Percentiles rank a stretch among this genome's conserved stretches.
These are phyloP conservation scores for Aspergillus ochraceus DNA, from an alignment of 2,329 filamentous ascomycete genomes.

Conservation along the genomic window DNA sequence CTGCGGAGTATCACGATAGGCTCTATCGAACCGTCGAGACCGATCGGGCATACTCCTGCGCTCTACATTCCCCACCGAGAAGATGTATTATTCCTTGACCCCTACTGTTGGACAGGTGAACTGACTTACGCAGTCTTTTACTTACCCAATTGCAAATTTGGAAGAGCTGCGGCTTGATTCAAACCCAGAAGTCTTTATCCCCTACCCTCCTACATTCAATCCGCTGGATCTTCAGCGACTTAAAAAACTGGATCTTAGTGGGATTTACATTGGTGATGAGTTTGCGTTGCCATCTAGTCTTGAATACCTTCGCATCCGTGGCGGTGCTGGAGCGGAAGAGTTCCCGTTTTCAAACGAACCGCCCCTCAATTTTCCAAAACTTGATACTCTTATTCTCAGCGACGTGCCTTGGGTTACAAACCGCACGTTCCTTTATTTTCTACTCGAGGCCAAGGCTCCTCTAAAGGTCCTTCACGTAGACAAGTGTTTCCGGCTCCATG, in stretches of 20 bases:
- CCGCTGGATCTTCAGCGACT: conserved; percentile 21
- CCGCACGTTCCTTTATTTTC: conserved; percentile 14
- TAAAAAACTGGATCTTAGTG: conserved; percentile 30
- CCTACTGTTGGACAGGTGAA: neutral
- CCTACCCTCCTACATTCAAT: conserved; percentile 18
- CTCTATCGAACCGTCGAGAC: conserved; percentile 16
- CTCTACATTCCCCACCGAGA: conserved; percentile 18
- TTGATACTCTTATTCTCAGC: conserved; percentile 30
- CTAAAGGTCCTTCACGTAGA: conserved; percentile 29
- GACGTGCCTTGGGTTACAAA: conserved; percentile 26
- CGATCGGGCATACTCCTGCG: conserved; percentile 15
- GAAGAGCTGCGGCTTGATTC: conserved; percentile 34
- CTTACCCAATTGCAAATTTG: conserved; percentile 28
- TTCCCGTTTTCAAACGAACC: conserved; percentile 10
- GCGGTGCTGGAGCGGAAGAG: conserved; percentile 18
- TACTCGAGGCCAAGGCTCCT: conserved; percentile 21
- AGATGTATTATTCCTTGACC: neutral
- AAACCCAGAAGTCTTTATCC: conserved; percentile 21
- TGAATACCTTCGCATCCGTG: conserved; percentile 30
- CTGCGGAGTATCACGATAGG: conserved; percentile 29
- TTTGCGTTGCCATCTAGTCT: conserved; percentile 29
- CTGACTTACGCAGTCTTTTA: conserved; percentile 10
- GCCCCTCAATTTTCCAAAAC: conserved; percentile 23
- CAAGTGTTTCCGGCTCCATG: conserved; percentile 24
- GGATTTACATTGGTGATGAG: conserved; percentile 19